Evolutionary conservation across 805 yeast genomes (phyloP), one percentile per base, ranked within the genome.

Genomic region (Hanseniaspora lachancei): DNA sequence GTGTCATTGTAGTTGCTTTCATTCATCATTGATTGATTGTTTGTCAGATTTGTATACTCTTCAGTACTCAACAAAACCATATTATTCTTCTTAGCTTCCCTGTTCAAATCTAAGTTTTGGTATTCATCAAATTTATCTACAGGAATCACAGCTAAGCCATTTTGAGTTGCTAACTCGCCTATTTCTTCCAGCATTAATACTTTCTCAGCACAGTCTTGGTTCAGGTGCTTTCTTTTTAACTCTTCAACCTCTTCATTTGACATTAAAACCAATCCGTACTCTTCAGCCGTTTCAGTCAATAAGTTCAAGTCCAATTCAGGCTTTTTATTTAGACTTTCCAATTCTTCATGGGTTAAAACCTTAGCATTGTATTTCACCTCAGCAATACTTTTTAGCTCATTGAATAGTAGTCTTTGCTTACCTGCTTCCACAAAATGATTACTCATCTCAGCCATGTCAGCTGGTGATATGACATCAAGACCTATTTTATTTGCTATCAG

Each of bases 341-440:
- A 35, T n/a, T 47, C 43, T 16, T 23, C 48, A n/a, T 1, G 20
- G 7, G 48, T 15, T 20, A 47, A 12, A 7, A 54, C 29, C n/a
- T 34, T 40, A 29, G 52, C 34, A 35, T 41, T 49, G 8, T 32
- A 54, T 38, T 54, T 47, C 3, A 16, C 24, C 15, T 32, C 35
- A 9, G 40, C 56, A 27, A 46, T 18, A 16, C 39, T 16, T 32
- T 32, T 16, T 7, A 53, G 34, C 18, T 53, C 56, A 46, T 38
- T 24, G n/a, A 40, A 39, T 10, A 21, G 4, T 62, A 59, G 21
- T 47, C 44, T 32, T 59, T 58, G 49, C 66, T 66, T 10, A 58
- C 66, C 8, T 49, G 57, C 35, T 54, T 55, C 18, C 65, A 64
- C 21, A 70, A 57, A 51, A 66, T 59, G 20, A 62, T 62, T 20